phyloP scores from a whole-genome alignment of 495 filamentous ascomycete species.

The Neurospora pannonica region DNA sequence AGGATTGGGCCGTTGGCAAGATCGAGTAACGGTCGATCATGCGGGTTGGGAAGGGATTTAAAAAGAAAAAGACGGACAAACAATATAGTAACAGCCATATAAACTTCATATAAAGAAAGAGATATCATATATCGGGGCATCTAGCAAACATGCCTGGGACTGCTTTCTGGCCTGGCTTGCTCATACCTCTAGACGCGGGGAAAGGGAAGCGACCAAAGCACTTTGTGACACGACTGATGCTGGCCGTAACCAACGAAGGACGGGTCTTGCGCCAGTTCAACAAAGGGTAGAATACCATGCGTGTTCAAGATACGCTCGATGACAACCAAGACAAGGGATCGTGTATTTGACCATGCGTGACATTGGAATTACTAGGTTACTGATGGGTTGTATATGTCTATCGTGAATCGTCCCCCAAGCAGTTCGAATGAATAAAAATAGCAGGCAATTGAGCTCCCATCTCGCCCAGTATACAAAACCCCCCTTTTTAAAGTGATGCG shows the following conservation, averaged over 20 bases:
- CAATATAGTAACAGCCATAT: not conserved
- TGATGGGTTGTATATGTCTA: constrained; percentile 25
- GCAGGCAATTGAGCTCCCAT: not conserved
- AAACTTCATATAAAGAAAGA: not conserved
- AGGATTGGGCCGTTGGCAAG: constrained; percentile 56
- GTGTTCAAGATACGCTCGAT: not conserved
- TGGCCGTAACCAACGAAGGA: not conserved
- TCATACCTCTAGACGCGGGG: not conserved
- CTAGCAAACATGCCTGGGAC: not conserved
- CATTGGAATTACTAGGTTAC: constrained; percentile 29
- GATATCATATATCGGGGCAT: not conserved
- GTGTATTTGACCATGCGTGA: not conserved
- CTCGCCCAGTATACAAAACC: not conserved
- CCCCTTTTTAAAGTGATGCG: not conserved
- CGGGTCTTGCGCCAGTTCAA: not conserved
- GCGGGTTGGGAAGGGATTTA: not conserved
- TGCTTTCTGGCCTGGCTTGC: not conserved
- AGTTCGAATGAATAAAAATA: not conserved
- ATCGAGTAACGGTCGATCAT: constrained; percentile 28
- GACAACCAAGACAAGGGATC: not conserved
- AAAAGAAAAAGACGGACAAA: not conserved
- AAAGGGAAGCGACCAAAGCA: not conserved
- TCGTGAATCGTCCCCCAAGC: constrained; percentile 18
- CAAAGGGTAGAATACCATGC: not conserved
- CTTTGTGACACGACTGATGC: not conserved